Percentiles rank a stretch among this genome's conserved stretches.
phyloP scores from a whole-genome alignment of 768 basidiomycete species.

The Suillus ampliporus region DNA sequence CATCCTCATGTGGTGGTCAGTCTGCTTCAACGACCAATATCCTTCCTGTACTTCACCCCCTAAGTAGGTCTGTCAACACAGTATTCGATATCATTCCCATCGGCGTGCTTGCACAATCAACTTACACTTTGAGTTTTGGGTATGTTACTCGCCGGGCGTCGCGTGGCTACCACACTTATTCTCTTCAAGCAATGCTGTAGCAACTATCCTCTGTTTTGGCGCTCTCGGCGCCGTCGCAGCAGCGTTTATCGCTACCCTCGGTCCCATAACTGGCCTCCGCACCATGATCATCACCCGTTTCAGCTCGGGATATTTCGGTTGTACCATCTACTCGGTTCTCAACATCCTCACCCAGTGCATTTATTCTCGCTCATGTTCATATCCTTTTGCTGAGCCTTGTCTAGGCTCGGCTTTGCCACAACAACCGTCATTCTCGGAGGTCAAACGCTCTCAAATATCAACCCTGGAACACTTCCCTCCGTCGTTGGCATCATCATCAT shows the following conservation, averaged over 20 bases:
- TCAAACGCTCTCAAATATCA: constrained; percentile 53
- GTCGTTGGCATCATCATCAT: constrained; percentile 56
- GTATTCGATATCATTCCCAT: constrained; percentile 55
- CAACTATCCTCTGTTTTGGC: constrained; percentile 51
- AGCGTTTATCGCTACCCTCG: constrained; percentile 59
- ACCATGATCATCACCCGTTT: constrained; percentile 59
- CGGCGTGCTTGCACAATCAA: constrained; percentile 53
- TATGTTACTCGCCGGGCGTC: constrained; percentile 26
- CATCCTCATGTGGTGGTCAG: constrained; percentile 53
- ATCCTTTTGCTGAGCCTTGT: neutral
- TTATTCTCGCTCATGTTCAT: neutral
- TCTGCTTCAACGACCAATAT: neutral
- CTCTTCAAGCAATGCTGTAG: constrained; percentile 45
- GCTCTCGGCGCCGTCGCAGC: constrained; percentile 48
- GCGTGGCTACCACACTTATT: constrained; percentile 5
- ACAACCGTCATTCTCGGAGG: constrained; percentile 59
- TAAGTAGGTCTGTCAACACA: constrained; percentile 51
- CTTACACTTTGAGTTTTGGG: constrained; percentile 54
- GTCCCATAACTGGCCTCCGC: constrained; percentile 56
- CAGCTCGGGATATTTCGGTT: constrained; percentile 54
- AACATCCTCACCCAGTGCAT: constrained; percentile 57
- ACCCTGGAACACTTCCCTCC: constrained; percentile 49
- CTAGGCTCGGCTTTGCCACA: constrained; percentile 53
- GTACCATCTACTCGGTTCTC: constrained; percentile 54
- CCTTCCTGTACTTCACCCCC: no score